A percentile compares a stretch with the other conserved stretches of the same genome.
These are phyloP conservation scores for Quercus dentata DNA, from an alignment of 306 rosid species.

Conservation along the genomic window DNA sequence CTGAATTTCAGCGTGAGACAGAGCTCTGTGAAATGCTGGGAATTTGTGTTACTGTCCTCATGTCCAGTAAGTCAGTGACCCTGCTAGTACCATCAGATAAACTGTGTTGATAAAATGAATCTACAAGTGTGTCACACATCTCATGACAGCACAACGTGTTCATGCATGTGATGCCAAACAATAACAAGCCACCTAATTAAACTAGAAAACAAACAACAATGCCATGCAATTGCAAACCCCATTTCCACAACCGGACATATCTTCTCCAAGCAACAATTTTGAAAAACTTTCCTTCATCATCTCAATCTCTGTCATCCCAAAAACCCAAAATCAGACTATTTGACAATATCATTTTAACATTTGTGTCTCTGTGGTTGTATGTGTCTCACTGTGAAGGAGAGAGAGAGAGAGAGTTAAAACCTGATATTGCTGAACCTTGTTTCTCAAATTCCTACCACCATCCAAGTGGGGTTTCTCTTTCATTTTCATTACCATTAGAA, in stretches of 20 bases:
- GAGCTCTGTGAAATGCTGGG: too few species aligned
- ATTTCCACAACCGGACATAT: conserved; percentile 94
- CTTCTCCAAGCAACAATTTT: conserved; percentile 88
- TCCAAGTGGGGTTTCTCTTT: conserved; percentile 36
- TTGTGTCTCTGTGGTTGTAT: background rate
- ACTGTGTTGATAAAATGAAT: too few species aligned
- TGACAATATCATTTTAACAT: background rate
- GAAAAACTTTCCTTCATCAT: conserved; percentile 92
- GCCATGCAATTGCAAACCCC: conserved; percentile 79
- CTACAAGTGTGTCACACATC: too few species aligned
- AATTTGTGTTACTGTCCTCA: background rate
- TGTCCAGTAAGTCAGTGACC: too few species aligned
- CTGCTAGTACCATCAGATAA: too few species aligned
- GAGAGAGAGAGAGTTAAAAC: conserved; percentile 25
- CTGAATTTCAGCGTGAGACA: too few species aligned
- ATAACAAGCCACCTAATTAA: too few species aligned
- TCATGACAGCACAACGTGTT: too few species aligned
- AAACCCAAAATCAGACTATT: conserved; percentile 32
- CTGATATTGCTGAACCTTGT: conserved; percentile 51
- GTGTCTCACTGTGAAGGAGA: too few species aligned
- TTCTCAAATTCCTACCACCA: conserved; percentile 43
- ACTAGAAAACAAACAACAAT: conserved; percentile 11
- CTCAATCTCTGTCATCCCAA: conserved; percentile 49
- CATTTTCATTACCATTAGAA: conserved; percentile 25
- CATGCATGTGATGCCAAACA: too few species aligned